Base-by-base conservation (phyloP, 345 rosid genomes). In the Linum trigynum region DNA sequence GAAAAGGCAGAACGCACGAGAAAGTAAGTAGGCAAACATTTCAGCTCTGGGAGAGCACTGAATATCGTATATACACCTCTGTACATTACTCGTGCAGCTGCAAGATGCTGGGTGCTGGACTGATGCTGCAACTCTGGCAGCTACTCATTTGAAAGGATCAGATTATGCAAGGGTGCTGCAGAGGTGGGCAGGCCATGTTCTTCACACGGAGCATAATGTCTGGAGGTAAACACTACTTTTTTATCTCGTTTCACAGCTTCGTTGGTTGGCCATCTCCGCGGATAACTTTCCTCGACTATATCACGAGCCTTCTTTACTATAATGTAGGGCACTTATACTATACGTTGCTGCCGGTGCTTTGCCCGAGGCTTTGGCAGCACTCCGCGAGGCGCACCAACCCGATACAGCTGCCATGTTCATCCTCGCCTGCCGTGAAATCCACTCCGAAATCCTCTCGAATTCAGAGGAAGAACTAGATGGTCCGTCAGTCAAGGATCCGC, bases 31-130 rank as follows among this genome's bases (percentile, higher is more conserved):
- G 32, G 32, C 32, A 23, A 23, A 23, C 32, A 23, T 23, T 23
- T 45, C 51, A 7, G 12, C 7, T 45, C 11, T 45, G 51, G 51
- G 51, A 7, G 7, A 2, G 7, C 10, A 4, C 12, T 45, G 53
- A 12, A 9, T 48, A 12, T 48, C 9, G 9, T 43, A 4, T 43
- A 11, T 7, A 11, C 50, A 5, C 10, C 2, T 5, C 50, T 43
- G 6, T 43, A 43, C 10, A 11, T 15, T n/a, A 43, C 66, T 65
- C 64, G 48, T 69, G 51, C 71, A 90, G 98, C 81, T 92, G 2
- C 98, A 92, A 88, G 98, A 92, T 86, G 94, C 98, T 63, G 98
- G 98, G 62, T 82, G 88, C 74, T 92, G 98, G 98, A 92, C 96
- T 0, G 98, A 92, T 77, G 98, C 98, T 69, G 97, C 96, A 15